Evolutionary conservation across 805 yeast species (phyloP).

Genomic region (Phaffomyces antillensis): DNA sequence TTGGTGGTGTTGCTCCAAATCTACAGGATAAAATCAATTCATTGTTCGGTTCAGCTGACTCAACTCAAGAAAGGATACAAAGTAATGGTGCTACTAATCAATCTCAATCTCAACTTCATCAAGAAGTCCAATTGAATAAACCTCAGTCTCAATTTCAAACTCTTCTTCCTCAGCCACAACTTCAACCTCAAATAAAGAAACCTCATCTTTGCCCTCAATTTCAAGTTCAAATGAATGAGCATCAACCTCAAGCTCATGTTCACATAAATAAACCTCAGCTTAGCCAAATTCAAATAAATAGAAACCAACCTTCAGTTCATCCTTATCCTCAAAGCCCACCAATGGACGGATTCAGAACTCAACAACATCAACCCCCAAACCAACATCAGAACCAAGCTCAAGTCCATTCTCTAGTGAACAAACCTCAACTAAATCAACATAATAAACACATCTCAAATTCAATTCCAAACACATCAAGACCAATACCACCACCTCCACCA

Average conservation of each 20-base stretch:
- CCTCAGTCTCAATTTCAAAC: background rate
- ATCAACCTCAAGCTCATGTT: background rate
- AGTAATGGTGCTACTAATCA: too few relatives aligned
- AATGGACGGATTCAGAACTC: too few relatives aligned
- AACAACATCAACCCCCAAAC: background rate
- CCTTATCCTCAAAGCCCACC: too few relatives aligned
- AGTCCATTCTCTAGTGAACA: background rate
- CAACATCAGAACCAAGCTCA: background rate
- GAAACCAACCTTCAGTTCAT: background rate
- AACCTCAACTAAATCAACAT: background rate
- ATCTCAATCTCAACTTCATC: background rate
- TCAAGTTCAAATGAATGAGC: background rate
- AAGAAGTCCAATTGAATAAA: background rate
- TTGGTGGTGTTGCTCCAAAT: too few relatives aligned
- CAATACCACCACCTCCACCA: background rate
- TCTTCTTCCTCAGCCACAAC: background rate
- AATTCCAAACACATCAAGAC: background rate
- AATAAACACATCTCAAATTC: too few relatives aligned
- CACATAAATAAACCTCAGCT: background rate
- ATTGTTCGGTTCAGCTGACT: too few relatives aligned
- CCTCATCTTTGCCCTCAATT: background rate
- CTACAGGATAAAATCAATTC: too few relatives aligned
- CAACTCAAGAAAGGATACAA: background rate
- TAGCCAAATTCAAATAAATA: background rate
- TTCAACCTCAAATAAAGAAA: background rate